phyloP scores from a whole-genome alignment of 1,284 basidiomycete genomes.

The Sutorius eximius region DNA sequence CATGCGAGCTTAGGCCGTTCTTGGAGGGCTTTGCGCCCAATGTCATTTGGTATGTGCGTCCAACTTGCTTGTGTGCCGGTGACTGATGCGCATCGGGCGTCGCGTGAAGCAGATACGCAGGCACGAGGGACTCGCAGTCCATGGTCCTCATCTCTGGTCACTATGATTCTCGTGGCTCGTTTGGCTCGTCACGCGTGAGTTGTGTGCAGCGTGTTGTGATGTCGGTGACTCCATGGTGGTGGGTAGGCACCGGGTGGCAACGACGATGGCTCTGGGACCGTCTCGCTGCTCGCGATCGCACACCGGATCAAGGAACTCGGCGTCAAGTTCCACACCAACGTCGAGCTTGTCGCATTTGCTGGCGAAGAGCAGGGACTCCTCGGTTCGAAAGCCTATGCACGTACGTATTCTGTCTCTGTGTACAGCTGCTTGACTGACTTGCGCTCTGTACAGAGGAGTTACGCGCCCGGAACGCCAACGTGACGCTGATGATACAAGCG shows the following conservation, averaged over 20 bases:
- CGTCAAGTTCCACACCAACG: conserved; percentile 64
- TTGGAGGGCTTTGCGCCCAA: conserved; percentile 77
- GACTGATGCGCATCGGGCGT: no score
- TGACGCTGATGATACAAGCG: conserved; percentile 82
- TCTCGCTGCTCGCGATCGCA: conserved; percentile 75
- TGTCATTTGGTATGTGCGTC: conserved; percentile 65
- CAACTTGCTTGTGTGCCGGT: neutral
- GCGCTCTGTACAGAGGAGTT: conserved; percentile 47
- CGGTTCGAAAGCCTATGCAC: conserved; percentile 66
- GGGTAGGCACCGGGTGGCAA: conserved; percentile 52
- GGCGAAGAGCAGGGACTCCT: conserved; percentile 72
- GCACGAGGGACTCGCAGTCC: conserved; percentile 44
- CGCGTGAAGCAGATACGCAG: conserved; percentile 50
- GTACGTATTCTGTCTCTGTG: conserved; percentile 42
- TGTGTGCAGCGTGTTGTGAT: neutral
- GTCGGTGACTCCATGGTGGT: neutral
- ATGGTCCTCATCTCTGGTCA: conserved; percentile 77
- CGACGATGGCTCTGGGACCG: conserved; percentile 81
- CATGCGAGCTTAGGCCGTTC: conserved; percentile 68
- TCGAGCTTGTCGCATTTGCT: conserved; percentile 69
- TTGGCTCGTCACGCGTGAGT: conserved; percentile 50
- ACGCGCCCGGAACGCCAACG: conserved; percentile 55
- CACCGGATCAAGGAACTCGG: conserved; percentile 62
- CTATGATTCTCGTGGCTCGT: conserved; percentile 85
- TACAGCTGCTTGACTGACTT: neutral